Evolutionary conservation across 2,329 filamentous ascomycete genomes (phyloP), one percentile per base, ranked within the genome.

Genomic region (Cyphellophora attinorum): DNA sequence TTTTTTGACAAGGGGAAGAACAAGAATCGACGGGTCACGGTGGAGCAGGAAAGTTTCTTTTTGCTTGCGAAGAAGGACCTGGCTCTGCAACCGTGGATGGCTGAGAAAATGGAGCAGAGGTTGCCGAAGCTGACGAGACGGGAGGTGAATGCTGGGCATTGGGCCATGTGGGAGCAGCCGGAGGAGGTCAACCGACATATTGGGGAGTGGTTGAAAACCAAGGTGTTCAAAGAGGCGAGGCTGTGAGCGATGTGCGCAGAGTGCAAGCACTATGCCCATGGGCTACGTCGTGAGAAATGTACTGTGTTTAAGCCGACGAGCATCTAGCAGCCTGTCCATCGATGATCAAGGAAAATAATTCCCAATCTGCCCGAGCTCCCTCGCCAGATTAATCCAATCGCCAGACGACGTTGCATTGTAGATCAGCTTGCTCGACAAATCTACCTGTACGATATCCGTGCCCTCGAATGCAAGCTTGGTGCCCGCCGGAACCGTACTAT

Each of bases 91-190:
- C 77, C 83, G 1, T 62, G 68, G 25, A 74, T 95, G 72, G 72
- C 80, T 1, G 61, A 58, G 15, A 72, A 73, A 1, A 94, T 94
- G 85, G 77, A 77, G 13, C 64, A 67, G 44, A 31, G 37, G 3
- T 44, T 48, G 17, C 62, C 73, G 2, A 68, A 75, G 30, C 58
- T 93, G 51, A 81, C 73, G 5, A 67, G 70, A 40, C 68, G 62
- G 6, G 74, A 82, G 54, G 79, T 94, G 35, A 59, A 78, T 21
- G 70, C 80, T 0, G 65, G 70, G 12, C 91, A 96, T 59, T 96
- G 89, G 89, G 83, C 80, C 29, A 60, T 93, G 53, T 79, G 76
- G 65, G 75, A 94, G 64, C 74, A 72, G 44, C 70, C 80, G 0
- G 72, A 68, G 14, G 74, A 80, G 48, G 74, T 85, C 3, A 95